Evolutionary conservation across 345 rosid species (phyloP).

Genomic region (Bruguiera sexangula): DNA sequence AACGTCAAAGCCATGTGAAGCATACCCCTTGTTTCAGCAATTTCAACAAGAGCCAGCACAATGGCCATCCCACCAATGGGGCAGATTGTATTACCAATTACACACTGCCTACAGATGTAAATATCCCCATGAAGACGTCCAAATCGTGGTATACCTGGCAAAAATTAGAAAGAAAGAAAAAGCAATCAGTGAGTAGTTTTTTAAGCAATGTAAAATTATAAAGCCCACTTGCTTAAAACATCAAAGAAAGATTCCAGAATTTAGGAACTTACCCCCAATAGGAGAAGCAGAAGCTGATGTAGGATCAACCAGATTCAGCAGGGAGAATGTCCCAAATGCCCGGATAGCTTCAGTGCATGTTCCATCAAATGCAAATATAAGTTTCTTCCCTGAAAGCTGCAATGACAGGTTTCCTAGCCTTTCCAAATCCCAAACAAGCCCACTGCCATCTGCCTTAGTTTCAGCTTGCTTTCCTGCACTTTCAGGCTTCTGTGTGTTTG

Average conservation of each 20-base stretch:
- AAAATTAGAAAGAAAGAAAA: conserved; percentile 2
- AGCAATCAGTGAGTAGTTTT: conserved; percentile 12
- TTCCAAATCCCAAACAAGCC: conserved; percentile 97
- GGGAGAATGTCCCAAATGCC: conserved; percentile 68
- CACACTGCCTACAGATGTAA: conserved; percentile 77
- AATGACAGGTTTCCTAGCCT: conserved; percentile 76
- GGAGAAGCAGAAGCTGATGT: conserved; percentile 99
- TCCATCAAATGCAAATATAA: conserved; percentile 97
- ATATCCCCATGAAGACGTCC: conserved; percentile 89
- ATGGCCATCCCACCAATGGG: conserved; percentile 90
- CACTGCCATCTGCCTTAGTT: conserved; percentile 91
- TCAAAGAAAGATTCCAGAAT: neutral
- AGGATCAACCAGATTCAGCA: conserved; percentile 97
- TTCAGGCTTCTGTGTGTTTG: conserved; percentile 67
- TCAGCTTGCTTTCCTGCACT: conserved; percentile 67
- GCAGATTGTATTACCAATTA: conserved; percentile 84
- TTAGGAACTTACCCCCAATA: conserved; percentile 66
- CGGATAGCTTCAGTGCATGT: conserved; percentile 78
- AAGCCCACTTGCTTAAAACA: neutral
- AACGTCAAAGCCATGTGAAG: conserved; percentile 91
- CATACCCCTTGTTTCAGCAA: conserved; percentile 91
- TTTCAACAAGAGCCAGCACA: conserved; percentile 88
- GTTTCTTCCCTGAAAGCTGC: conserved; percentile 96
- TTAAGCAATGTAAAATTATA: neutral
- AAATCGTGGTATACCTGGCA: conserved; percentile 88